Percentiles rank a stretch among this genome's conserved stretches.
These are phyloP conservation scores for Stropharia rugosoannulata DNA, from an alignment of 768 basidiomycete species.

Conservation along the genomic window DNA sequence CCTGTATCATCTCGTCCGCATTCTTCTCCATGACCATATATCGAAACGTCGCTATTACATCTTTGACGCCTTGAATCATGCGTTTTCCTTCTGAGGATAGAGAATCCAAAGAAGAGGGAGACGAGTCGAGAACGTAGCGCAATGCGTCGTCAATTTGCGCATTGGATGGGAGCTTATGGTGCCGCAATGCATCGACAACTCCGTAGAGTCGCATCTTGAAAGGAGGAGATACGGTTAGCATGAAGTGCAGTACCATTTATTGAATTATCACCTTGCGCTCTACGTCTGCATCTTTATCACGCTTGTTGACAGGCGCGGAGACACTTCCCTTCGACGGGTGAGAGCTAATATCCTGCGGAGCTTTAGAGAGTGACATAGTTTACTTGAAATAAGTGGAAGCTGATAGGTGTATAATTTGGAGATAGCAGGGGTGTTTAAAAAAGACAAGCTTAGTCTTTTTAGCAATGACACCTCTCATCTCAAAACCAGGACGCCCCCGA, in stretches of 20 bases:
- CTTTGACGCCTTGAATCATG: slow-evolving; percentile 73
- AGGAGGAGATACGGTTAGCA: not conserved
- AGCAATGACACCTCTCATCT: no score
- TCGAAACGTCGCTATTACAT: slow-evolving; percentile 76
- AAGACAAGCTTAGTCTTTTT: no score
- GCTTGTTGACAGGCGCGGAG: slow-evolving; percentile 62
- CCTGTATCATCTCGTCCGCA: slow-evolving; percentile 87
- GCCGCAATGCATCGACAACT: slow-evolving; percentile 76
- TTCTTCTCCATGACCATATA: slow-evolving; percentile 84
- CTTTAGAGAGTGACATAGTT: slow-evolving; percentile 68
- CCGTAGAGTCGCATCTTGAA: slow-evolving; percentile 74
- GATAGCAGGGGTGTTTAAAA: no score
- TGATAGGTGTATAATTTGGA: no score
- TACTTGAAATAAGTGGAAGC: not conserved
- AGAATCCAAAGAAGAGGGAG: slow-evolving; percentile 58
- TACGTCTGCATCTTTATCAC: slow-evolving; percentile 67
- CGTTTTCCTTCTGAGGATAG: slow-evolving; percentile 77
- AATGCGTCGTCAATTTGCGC: slow-evolving; percentile 75
- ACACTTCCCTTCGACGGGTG: slow-evolving; percentile 61
- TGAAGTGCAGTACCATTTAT: not conserved
- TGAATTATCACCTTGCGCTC: slow-evolving; percentile 61
- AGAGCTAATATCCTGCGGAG: slow-evolving; percentile 58
- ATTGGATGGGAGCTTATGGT: slow-evolving; percentile 79
- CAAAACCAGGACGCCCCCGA: no score
- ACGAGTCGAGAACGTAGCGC: slow-evolving; percentile 57